Base-by-base conservation (phyloP, 1,284 basidiomycete species). In the Coniferiporia weirii region DNA sequence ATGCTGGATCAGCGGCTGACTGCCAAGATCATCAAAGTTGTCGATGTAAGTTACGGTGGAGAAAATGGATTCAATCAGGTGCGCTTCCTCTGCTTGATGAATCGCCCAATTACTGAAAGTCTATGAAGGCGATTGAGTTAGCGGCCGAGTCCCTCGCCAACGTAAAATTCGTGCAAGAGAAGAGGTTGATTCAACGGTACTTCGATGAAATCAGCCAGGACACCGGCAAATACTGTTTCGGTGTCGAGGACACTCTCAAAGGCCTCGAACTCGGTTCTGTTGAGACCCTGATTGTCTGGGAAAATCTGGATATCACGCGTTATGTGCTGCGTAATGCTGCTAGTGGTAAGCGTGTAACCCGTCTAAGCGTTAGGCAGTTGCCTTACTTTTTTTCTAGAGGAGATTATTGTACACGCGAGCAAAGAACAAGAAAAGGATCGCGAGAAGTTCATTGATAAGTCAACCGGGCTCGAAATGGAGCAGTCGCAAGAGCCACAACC, bases 91-190 rank as follows among this genome's bases (percentile, higher is more conserved):
- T 13, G 10, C 34, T 54, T 19, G 9, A 40, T 38, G 34, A 15
- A 34, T 20, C 6, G 48, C 34, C 3, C 47, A 44, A 36, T 22
- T n/a, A n/a, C 19, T 8, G 51, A 40, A 4, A 32, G 6, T n/a
- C 38, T 56, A 34, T 35, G 17, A 34, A 27, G 90, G 96, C 96
- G 9, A 99, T 99, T 66, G 96, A 99, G 72, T 84, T 99, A 52
- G 91, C 96, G 0, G 91, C 93, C 1, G 96, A 99, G 74, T 93
- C 94, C 5, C 84, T 99, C 27, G 87, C 92, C 48, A 98, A 98
- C 72, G 97, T 99, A 79, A 99, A 99, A 73, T 99, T 99, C 67
- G 95, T 99, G 15, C 96, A 99, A 75, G 96, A 99, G 81, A 99
- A 99, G 82, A 90, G 81, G 72, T 84, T 98, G 48, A 97, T 98